phyloP scores from a whole-genome alignment of 2,329 filamentous ascomycete genomes.

The Neonectria coccinea region DNA sequence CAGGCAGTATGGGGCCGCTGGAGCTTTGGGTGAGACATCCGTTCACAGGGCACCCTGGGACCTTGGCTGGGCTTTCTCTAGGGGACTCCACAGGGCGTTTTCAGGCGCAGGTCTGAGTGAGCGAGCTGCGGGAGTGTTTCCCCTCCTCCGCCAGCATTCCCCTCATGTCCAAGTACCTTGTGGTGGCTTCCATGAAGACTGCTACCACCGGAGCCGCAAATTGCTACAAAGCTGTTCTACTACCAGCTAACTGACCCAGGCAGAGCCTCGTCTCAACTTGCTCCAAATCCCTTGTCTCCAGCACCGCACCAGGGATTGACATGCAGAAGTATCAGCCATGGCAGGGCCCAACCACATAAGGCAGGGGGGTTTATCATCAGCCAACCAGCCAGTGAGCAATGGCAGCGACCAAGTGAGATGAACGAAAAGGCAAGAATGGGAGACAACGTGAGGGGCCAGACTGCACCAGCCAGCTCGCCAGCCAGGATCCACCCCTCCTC shows the following conservation, averaged over 20 bases:
- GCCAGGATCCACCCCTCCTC: constrained; percentile 20
- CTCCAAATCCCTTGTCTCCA: constrained; percentile 1
- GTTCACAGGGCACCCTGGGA: constrained; percentile 9
- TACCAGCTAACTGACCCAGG: too few relatives aligned
- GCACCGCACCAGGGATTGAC: background rate
- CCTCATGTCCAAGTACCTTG: constrained; percentile 2
- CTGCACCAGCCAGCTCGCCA: background rate
- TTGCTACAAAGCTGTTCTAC: background rate
- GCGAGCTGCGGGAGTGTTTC: background rate
- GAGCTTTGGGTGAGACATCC: constrained; percentile 14
- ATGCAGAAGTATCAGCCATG: background rate
- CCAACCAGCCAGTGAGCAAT: constrained; percentile 16
- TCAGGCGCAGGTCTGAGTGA: background rate
- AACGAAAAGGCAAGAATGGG: constrained; percentile 13
- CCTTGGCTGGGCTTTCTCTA: constrained; percentile 16
- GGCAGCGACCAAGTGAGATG: background rate
- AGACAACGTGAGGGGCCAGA: constrained; percentile 13
- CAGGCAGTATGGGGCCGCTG: background rate
- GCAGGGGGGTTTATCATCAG: constrained; percentile 22
- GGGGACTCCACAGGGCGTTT: constrained; percentile 20
- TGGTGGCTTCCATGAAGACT: background rate
- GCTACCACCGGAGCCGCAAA: background rate
- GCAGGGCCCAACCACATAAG: constrained; percentile 2
- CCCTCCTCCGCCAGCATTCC: constrained; percentile 10
- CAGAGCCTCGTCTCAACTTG: background rate